These are phyloP conservation scores for Candida easanensis DNA, from an alignment of 805 yeast species.

Conservation along the genomic window DNA sequence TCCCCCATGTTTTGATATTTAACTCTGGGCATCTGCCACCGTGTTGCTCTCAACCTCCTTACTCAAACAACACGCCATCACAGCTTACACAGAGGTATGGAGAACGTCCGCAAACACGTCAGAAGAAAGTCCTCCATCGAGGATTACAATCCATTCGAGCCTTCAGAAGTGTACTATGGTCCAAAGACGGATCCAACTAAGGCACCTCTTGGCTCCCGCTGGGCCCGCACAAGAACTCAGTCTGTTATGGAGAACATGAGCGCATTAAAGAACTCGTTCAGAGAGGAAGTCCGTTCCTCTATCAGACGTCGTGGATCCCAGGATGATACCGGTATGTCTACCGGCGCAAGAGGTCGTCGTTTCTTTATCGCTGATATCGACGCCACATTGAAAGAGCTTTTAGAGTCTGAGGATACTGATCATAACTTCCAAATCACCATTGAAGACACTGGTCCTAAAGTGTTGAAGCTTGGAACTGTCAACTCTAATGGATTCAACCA, in stretches of 20 bases:
- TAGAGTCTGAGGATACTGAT: conserved; percentile 83
- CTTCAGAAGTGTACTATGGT: conserved; percentile 71
- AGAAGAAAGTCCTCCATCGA: conserved; percentile 27
- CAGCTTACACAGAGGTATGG: not conserved
- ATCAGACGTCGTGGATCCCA: conserved; percentile 51
- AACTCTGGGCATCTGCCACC: not conserved
- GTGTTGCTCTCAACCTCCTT: not conserved
- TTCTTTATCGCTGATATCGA: conserved; percentile 78
- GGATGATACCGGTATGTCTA: conserved; percentile 40
- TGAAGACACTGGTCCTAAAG: conserved; percentile 83
- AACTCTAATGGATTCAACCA: conserved; percentile 79
- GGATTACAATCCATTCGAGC: conserved; percentile 54
- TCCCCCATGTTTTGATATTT: not conserved
- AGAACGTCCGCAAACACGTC: not conserved
- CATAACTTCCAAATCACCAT: conserved; percentile 79
- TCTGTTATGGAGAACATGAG: conserved; percentile 38
- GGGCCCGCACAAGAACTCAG: conserved; percentile 57
- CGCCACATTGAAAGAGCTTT: conserved; percentile 62
- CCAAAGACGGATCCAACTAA: conserved; percentile 55
- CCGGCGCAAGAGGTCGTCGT: conserved; percentile 35
- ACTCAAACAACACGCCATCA: not conserved
- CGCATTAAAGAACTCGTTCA: conserved; percentile 17
- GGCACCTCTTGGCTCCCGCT: conserved; percentile 36
- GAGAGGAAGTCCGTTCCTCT: conserved; percentile 23
- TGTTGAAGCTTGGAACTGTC: conserved; percentile 75